Conservation (phyloP, 1,139 yeast genomes). For the Yamadazyma spencermartinsiae region DNA sequence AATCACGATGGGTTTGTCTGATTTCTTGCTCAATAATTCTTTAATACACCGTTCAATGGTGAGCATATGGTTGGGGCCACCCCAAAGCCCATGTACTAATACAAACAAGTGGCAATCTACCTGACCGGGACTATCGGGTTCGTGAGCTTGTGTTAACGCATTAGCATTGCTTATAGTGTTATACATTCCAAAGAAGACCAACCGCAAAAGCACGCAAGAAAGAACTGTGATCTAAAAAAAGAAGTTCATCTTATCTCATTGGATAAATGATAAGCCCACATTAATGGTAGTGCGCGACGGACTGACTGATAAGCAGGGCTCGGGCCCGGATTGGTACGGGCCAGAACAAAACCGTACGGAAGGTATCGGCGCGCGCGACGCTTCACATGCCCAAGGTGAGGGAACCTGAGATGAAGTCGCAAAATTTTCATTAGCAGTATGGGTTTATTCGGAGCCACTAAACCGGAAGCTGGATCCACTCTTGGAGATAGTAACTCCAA, state of each 20-base stretch:
- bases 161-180: no score
- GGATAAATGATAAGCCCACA: background rate
- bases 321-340: background rate
- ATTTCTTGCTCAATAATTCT: constrained; percentile 32
- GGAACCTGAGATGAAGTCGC: background rate
- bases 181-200: no score
- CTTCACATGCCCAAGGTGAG: no score
- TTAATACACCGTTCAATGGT: constrained; percentile 56
- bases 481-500: background rate
- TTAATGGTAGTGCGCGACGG: background rate
- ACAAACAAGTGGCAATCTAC: constrained; percentile 60
- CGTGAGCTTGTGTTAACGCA: no score
- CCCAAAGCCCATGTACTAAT: constrained; percentile 89
- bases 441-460: constrained; percentile 8
- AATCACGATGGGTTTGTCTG: constrained; percentile 49
- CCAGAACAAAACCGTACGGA: no score
- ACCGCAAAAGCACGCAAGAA: background rate
- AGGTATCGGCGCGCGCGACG: no score
- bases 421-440: constrained; percentile 2
- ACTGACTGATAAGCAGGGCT: background rate
- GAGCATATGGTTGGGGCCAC: constrained; percentile 72
- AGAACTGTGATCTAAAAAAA: background rate
- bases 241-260: background rate
- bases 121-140: no score
- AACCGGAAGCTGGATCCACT: background rate